Conservation (phyloP, 208 protist genomes). For the Tetramitus jugosus region DNA sequence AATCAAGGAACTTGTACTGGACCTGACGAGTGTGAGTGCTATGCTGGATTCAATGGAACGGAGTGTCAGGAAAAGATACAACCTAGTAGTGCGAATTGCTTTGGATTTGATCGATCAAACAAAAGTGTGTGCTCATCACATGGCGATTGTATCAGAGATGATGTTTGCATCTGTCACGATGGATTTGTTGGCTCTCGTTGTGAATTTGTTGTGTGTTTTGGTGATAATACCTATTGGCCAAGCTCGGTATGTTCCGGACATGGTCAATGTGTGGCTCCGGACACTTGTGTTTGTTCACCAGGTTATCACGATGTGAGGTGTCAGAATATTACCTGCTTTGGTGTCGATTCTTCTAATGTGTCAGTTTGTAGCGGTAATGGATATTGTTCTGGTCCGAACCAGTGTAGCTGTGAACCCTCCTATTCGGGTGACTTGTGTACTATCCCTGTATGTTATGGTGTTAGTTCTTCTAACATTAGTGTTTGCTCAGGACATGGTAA, state of each 20-base stretch:
- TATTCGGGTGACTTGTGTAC: background rate
- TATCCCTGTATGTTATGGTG: background rate
- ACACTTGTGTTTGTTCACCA: background rate
- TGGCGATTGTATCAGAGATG: background rate
- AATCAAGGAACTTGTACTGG: background rate
- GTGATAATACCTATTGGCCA: background rate
- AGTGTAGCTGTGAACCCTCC: background rate
- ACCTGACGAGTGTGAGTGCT: background rate
- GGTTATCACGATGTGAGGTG: background rate
- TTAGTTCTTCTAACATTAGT: background rate
- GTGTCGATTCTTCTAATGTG: slow-evolving; percentile 3
- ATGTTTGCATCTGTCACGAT: background rate
- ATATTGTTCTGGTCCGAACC: background rate
- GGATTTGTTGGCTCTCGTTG: background rate
- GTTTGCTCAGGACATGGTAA: background rate
- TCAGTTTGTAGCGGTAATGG: background rate
- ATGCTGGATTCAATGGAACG: background rate
- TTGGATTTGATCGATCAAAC: background rate
- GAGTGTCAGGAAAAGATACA: background rate
- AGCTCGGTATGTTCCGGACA: background rate
- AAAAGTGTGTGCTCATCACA: background rate
- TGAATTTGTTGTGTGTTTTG: background rate
- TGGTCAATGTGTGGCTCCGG: background rate
- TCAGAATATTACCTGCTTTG: background rate
- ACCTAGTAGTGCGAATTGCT: background rate